Evolutionary conservation across 2,329 filamentous ascomycete species (phyloP), one percentile per base, ranked within the genome.

Genomic region (Huntiella savannae): DNA sequence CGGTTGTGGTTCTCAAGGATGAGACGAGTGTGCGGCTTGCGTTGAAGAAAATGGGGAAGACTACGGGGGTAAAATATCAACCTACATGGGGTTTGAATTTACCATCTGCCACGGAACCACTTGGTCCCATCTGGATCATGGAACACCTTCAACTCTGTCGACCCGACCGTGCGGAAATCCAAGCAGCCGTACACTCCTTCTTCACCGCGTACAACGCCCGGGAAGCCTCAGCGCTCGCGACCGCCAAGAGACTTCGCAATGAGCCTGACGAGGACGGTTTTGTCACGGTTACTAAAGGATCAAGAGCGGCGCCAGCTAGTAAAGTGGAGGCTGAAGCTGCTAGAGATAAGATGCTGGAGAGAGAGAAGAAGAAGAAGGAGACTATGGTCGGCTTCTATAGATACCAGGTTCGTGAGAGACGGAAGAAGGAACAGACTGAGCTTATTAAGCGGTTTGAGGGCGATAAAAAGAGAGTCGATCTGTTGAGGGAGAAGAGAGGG

Each of bases 211-310:
- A 86, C 64, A 81, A 69, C 64, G 73, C 57, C 64, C 83, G 68
- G 63, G 82, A 72, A 68, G 75, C 60, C 62, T 79, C 68, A 61
- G 78, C 67, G 54, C 70, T 57, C 53, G 77, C 65, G 63, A 70
- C 67, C 57, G 80, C 63, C 58, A 77, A 74, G 63, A 65, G 72
- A 47, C 65, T 79, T 51, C 76, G 83, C 50, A 79, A 81, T 54
- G 78, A 85, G 55, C 85, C 88, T 0, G 91, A 98, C 60, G 87
- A 85, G 57, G 91, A 98, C 60, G 91, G 91, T 2, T 98, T 98
- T 59, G 73, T 96, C 42, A 96, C 87, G 3, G 91, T 98, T 17
- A 82, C 79, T 1, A 73, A 82, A 46, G 86, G 86, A 19, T 82
- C 82, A 35, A 68, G 79, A 49, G 70, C 70, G 5, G 81, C 79